Percentiles rank a stretch among this genome's conserved stretches.
Evolutionary conservation across 768 basidiomycete genomes (phyloP).

Genomic region (Leccinum subgranulosum): DNA sequence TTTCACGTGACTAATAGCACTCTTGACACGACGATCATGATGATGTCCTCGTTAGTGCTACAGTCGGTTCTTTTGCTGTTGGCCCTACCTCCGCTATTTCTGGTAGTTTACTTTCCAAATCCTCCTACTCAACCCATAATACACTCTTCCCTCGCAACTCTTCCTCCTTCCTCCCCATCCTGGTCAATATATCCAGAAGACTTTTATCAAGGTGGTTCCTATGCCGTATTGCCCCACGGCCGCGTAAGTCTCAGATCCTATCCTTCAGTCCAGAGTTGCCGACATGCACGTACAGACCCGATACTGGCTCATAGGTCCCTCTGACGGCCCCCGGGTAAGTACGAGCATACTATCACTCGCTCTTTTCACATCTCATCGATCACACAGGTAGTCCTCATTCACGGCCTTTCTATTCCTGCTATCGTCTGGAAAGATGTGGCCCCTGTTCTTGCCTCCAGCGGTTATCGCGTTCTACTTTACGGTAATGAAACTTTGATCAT

Average conservation of each 20-base stretch:
- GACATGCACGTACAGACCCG: constrained; percentile 44
- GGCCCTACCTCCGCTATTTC: constrained; percentile 56
- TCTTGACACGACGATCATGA: too few relatives aligned
- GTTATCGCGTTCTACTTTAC: constrained; percentile 74
- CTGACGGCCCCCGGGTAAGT: constrained; percentile 66
- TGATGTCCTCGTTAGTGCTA: constrained; percentile 5
- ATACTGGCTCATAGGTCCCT: constrained; percentile 75
- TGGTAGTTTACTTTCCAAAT: constrained; percentile 63
- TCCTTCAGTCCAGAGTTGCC: not conserved
- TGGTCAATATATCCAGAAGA: constrained; percentile 74
- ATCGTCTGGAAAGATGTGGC: constrained; percentile 78
- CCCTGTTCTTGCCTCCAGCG: constrained; percentile 55
- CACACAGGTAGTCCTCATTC: constrained; percentile 66
- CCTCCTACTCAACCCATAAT: constrained; percentile 50
- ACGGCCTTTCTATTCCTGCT: constrained; percentile 74
- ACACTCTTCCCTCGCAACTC: constrained; percentile 57
- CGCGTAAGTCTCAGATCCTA: constrained; percentile 39
- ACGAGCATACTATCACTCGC: constrained; percentile 10
- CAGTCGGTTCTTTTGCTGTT: constrained; percentile 43
- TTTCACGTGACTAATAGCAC: constrained; percentile 22
- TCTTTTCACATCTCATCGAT: constrained; percentile 3
- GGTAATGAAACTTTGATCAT: constrained; percentile 38
- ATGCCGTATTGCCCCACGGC: constrained; percentile 65
- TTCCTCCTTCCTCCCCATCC: constrained; percentile 53
- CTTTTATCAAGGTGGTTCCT: constrained; percentile 57